Base-by-base conservation (phyloP, 1,284 basidiomycete genomes). In the Marasmius tenuissimus region DNA sequence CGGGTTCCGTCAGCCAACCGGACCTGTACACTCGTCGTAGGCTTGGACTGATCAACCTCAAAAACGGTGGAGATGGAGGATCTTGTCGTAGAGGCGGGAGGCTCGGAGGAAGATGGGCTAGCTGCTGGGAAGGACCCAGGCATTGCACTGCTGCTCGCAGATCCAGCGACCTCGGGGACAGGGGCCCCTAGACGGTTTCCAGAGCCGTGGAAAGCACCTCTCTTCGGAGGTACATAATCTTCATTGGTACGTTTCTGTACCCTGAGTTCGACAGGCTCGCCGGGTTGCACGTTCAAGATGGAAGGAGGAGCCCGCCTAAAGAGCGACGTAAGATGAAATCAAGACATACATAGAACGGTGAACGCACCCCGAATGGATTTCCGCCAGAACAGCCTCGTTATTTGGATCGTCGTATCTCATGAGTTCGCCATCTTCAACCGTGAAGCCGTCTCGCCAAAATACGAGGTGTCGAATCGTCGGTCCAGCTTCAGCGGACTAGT, bases 391-490 rank as follows among this genome's bases (percentile, higher is more conserved):
- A 62, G 86, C 83, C 49, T 87, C 81, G 69, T 96, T 89, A 5
- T 78, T 82, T 0, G 95, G 93, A 66, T 96, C 88, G 61, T 94
- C 92, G 72, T 97, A 98, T 45, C 85, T 79, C 83, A 92, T 85
- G 61, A 98, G 79, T 42, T 90, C 88, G 2, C 96, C 95, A 67
- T 96, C 94, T 69, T 97, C 95, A 60, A 99, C 87, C 51, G 89
- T 91, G 76, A 98, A 98, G 0, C 97, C 97, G 66, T 98, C 87
- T 39, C 89, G 83, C 97, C 97, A 99, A 76, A 99, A 95, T 0
- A 92, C 97, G 40, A 98, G 80, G 60, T 88, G 84, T 11, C 97
- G 88, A 52, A 90, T 85, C 0, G 84, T 91, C 0, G 85, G 80
- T 27, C 87, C 85, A 22, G 81, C 84, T 54, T 70, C 65, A 12